A percentile compares a stretch with the other conserved stretches of the same genome.
These are phyloP conservation scores for Cutaneotrichosporon curvatum DNA, from an alignment of 1,284 basidiomycete species.

Conservation along the genomic window DNA sequence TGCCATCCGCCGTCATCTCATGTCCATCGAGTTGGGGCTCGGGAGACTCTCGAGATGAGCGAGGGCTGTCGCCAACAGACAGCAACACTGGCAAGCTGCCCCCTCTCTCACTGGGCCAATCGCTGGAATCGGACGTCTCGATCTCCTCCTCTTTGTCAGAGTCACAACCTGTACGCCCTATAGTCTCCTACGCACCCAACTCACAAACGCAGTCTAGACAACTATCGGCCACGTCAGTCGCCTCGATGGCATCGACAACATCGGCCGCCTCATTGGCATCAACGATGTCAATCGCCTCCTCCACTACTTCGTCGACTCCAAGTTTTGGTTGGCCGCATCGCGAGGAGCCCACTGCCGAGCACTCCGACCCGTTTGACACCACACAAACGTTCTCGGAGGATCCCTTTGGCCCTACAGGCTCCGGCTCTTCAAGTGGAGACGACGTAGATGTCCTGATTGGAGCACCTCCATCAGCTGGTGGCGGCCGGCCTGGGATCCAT, in stretches of 20 bases:
- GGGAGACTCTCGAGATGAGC: not conserved
- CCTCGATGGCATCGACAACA: too few species aligned
- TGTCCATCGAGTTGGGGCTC: not conserved
- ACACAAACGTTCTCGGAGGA: conserved; percentile 32
- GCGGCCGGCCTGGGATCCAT: not conserved
- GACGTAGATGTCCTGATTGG: conserved; percentile 1
- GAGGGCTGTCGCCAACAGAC: too few species aligned
- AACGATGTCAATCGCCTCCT: conserved; percentile 5
- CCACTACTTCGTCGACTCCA: conserved; percentile 29
- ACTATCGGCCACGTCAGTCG: conserved; percentile 31
- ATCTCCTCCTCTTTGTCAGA: too few species aligned
- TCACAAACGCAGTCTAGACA: conserved; percentile 3
- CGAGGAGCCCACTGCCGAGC: not conserved
- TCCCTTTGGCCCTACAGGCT: conserved; percentile 23
- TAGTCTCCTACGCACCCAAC: too few species aligned
- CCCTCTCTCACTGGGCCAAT: too few species aligned
- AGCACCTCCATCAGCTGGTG: too few species aligned
- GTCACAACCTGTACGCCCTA: too few species aligned
- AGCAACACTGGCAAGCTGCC: too few species aligned
- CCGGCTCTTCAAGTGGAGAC: conserved; percentile 12
- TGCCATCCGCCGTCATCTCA: not conserved
- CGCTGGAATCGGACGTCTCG: too few species aligned
- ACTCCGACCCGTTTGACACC: conserved; percentile 34
- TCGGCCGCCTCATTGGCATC: too few species aligned
- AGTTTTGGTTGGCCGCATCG: conserved; percentile 24